phyloP scores from a whole-genome alignment of 148 eudicot species.

The Suaeda aralocaspica region DNA sequence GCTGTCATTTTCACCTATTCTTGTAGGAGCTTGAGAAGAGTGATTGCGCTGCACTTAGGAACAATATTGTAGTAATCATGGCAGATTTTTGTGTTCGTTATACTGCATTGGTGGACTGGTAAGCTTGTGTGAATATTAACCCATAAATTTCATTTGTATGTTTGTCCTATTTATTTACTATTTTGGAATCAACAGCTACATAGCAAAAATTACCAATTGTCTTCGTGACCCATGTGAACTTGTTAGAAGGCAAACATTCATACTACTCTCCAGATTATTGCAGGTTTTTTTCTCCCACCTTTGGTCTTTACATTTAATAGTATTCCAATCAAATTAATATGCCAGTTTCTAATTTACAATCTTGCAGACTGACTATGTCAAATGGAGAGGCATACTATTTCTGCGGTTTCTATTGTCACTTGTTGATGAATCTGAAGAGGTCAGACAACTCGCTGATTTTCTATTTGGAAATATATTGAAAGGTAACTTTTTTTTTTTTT shows the following conservation, averaged over 20 bases:
- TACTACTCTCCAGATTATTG: slow-evolving; percentile 75
- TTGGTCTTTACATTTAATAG: not conserved
- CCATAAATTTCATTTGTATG: not conserved
- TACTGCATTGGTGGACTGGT: slow-evolving; percentile 97
- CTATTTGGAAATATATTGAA: slow-evolving; percentile 88
- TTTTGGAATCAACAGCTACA: slow-evolving; percentile 52
- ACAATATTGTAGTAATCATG: slow-evolving; percentile 82
- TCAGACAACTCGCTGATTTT: slow-evolving; percentile 84
- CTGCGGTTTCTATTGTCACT: slow-evolving; percentile 78
- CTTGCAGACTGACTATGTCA: slow-evolving; percentile 90
- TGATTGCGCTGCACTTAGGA: slow-evolving; percentile 80
- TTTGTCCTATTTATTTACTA: slow-evolving; percentile 10
- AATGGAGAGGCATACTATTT: slow-evolving; percentile 96
- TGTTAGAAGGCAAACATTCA: slow-evolving; percentile 92
- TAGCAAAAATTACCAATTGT: slow-evolving; percentile 85
- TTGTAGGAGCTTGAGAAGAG: slow-evolving; percentile 93
- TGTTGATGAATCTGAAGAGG: slow-evolving; percentile 88
- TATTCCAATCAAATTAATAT: slow-evolving; percentile 8
- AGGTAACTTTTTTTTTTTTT: slow-evolving; percentile 37
- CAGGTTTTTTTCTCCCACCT: slow-evolving; percentile 44
- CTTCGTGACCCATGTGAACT: slow-evolving; percentile 94
- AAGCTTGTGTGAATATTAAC: slow-evolving; percentile 17
- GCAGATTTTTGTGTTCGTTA: slow-evolving; percentile 94
- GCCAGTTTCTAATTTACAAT: slow-evolving; percentile 10
- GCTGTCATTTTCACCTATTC: slow-evolving; percentile 18